These are phyloP conservation scores for Omphalea diandra DNA, from an alignment of 441 rosid genomes.

Conservation along the genomic window DNA sequence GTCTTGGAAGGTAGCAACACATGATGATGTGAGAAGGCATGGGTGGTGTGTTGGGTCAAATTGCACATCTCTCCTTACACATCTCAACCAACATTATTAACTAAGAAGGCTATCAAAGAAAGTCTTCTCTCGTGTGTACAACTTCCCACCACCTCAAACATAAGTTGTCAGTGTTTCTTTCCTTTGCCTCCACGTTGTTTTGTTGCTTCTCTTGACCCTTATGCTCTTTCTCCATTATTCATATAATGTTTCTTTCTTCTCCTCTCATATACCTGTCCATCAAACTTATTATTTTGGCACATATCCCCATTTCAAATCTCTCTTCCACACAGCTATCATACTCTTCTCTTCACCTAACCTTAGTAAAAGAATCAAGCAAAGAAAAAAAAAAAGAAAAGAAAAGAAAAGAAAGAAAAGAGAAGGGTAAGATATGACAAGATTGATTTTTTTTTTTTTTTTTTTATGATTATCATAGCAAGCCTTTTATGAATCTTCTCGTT, in stretches of 20 bases:
- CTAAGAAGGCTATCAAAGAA: slow-evolving; percentile 14
- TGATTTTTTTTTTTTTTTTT: no score
- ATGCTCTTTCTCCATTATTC: slow-evolving; percentile 12
- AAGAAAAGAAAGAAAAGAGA: background rate
- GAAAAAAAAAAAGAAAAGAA: background rate
- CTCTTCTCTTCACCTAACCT: slow-evolving; percentile 12
- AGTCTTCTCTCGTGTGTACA: slow-evolving; percentile 12
- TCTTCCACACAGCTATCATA: background rate
- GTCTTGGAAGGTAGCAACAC: background rate
- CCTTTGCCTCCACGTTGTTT: slow-evolving; percentile 44
- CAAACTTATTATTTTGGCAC: slow-evolving; percentile 15
- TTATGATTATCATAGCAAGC: no score
- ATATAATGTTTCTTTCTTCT: background rate
- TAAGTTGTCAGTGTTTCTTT: slow-evolving; percentile 35
- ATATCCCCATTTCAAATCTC: slow-evolving; percentile 25
- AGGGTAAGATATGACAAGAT: background rate
- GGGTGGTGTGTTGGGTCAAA: slow-evolving; percentile 29
- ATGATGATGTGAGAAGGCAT: slow-evolving; percentile 26
- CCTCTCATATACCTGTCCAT: background rate
- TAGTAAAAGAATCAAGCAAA: background rate
- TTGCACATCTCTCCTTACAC: slow-evolving; percentile 15
- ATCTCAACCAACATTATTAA: slow-evolving; percentile 32
- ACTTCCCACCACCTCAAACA: slow-evolving; percentile 4
- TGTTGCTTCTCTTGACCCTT: slow-evolving; percentile 22
- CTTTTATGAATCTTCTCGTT: background rate